Base-by-base conservation (phyloP, 805 yeast species). In the Candida oleophila region DNA sequence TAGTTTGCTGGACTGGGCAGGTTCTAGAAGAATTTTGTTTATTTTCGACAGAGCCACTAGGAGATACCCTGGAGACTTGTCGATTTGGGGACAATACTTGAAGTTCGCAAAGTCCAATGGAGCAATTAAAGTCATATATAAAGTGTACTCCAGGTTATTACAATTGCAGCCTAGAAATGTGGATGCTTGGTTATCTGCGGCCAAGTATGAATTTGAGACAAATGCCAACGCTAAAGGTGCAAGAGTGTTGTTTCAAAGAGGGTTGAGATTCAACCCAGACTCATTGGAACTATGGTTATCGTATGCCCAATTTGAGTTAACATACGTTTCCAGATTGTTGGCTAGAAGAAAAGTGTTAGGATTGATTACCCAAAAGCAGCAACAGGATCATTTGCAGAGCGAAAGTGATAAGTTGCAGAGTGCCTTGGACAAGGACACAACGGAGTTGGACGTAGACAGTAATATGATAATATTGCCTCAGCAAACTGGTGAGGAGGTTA, bases 131-230 rank as follows among this genome's bases (percentile, higher is more conserved):
- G 82, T 82, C 44, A 80, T 86, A 15, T 88, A 87, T 61, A 82
- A 82, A 52, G 82, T 89, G 5, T 89, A 90, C 64, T 83, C 91
- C 4, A 80, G 81, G 48, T 73, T 92, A 54, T 73, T 94, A 55
- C 89, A 85, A 65, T 69, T 90, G 52, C 98, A 94, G 62, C 98
- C 99, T n/a, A 78, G 87, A 38, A 87, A 91, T 59, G 80, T 89
- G 2, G 87, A 85, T 55, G 87, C 92, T 15, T 94, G 99, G 99
- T 80, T 94, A 38, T 80, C 89, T 57, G 97, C 97, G 20, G 97
- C 97, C 25, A 88, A 88, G 61, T 89, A 89, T 66, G 98, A 94
- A 68, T 85, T 88, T 57, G 97, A 92, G 55, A 80, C 79, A 22
- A 89, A 94, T 65, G 87, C 92, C 36, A 87, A 90, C 56, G 88